Base-by-base conservation (phyloP, 2,329 filamentous ascomycete species). In the Pseudogymnoascus sp. region DNA sequence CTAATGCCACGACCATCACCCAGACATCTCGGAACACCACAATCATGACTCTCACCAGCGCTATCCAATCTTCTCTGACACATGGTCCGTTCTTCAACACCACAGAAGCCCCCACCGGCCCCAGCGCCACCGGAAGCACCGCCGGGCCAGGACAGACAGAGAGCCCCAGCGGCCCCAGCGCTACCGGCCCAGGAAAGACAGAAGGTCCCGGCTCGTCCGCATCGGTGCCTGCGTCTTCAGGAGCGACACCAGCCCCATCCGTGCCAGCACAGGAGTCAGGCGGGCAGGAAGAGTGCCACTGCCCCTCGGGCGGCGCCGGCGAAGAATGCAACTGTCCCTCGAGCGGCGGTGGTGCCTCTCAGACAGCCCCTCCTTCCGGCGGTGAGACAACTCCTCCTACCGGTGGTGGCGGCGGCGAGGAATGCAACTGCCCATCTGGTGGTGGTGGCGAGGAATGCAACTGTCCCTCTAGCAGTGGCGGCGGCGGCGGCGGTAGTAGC, bases 31-130 rank as follows among this genome's bases (percentile, higher is more conserved):
- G 33, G n/a, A 56, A 33, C 16, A 56, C 50, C 11, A 19, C 50
- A 33, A 13, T 56, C 10, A 10, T 33, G 50, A 56, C 50, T 33
- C n/a, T 56, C 4, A 7, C 50, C 29, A 56, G 50, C 29, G 50
- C 13, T 19, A 1, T n/a, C 10, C n/a, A 29, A 33, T 14, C 50
- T 6, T 56, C 50, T n/a, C 50, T 56, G 10, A 56, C 50, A 19
- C 50, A 56, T n/a, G 50, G 50, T 7, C 50, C 50, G 19, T 56
- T 56, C 50, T 56, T 56, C 29, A 56, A 56, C 8, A 56, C 50
- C n/a, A 56, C 50, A 33, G 50, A 56, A 56, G 50, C 50, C 2
- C 47, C 47, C 14, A 50, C 44, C 26, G 26, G 47, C 10, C 24
- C 47, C 14, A 33, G 50, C 29, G 29, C 11, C 10, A 56, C 50